Evolutionary conservation across 139 green algal species (phyloP), one percentile per base, ranked within the genome.

Genomic region (Tetradesmus obliquus): DNA sequence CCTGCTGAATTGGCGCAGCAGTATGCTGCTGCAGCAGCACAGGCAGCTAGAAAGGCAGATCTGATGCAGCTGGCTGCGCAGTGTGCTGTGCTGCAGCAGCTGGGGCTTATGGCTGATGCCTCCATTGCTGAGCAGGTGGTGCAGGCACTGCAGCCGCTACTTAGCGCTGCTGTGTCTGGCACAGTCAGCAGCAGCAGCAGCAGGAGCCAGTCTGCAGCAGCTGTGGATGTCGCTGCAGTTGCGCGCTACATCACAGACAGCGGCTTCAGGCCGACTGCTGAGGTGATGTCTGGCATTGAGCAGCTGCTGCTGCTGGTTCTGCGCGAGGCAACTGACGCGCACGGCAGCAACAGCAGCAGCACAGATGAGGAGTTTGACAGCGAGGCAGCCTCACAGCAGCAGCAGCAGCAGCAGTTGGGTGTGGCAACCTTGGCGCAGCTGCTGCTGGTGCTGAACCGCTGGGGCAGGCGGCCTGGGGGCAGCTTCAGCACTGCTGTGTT

Each of bases 171-270:
- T 81, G 66, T 76, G 66, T 76, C 17, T 3, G 17, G 66, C 8
- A 15, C 60, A 19, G 60, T 3, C 66, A 76, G 66, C 66, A 76
- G 62, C 60, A 79, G 55, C 60, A 79, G 53, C 71, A 71, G 86
- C 71, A 81, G 69, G 58, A 79, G 24, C n/a, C 2, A 32, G 76
- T 55, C 20, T 7, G 51, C 13, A 15, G 13, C 24, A 12, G 22
- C 54, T 17, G 20, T 20, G 3, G 85, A 45, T 62, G 85, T 90
- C 51, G 86, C 71, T 72, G 71, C 69, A 55, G 71, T 90, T 15
- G 86, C 32, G n/a, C 20, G 51, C 10, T 90, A 84, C n/a, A 32
- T 90, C 71, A 90, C 86, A 17, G 86, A 90, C 20, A 90, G 86
- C 22, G 71, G 86, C 6, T 90, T 90, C 20, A 90, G 71, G 86